Conservation (phyloP, 2,329 filamentous ascomycete genomes). For the Hyphodiscus sp. region DNA sequence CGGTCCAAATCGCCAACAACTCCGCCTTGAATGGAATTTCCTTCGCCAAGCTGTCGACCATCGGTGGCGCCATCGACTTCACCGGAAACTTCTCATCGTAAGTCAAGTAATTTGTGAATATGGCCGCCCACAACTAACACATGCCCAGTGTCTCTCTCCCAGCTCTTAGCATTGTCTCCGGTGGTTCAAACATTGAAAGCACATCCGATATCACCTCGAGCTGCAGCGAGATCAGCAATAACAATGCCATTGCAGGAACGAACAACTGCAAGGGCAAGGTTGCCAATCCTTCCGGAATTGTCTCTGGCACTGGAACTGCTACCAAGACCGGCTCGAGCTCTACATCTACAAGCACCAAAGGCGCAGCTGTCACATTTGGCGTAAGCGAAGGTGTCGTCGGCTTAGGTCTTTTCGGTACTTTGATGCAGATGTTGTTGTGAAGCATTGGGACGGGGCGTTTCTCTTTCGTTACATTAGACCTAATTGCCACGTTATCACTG, state of each 20-base stretch:
- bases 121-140: constrained; percentile 26
- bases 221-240: constrained; percentile 22
- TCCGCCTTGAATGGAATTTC: constrained; percentile 61
- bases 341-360: constrained; percentile 27
- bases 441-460: constrained; percentile 30
- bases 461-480: constrained; percentile 29
- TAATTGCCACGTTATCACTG: constrained; percentile 31
- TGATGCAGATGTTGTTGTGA: constrained; percentile 41
- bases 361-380: constrained; percentile 33
- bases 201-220: constrained; percentile 23
- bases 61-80: constrained; percentile 78
- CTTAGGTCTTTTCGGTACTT: constrained; percentile 37
- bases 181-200: constrained; percentile 57
- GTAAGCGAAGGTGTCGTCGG: constrained; percentile 34
- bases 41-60: constrained; percentile 60
- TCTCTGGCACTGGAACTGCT: constrained; percentile 20
- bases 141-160: constrained; percentile 61
- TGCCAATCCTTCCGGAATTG: constrained; percentile 15
- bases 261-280: constrained; percentile 35
- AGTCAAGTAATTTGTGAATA: constrained; percentile 34
- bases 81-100: constrained; percentile 79
- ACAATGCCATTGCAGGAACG: constrained; percentile 39
- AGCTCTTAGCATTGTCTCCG: constrained; percentile 58
- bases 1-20: constrained; percentile 88
- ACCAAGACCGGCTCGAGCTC: constrained; percentile 17